These are phyloP conservation scores for Malus hybrid DNA, from an alignment of 331 rosid species.

Conservation along the genomic window DNA sequence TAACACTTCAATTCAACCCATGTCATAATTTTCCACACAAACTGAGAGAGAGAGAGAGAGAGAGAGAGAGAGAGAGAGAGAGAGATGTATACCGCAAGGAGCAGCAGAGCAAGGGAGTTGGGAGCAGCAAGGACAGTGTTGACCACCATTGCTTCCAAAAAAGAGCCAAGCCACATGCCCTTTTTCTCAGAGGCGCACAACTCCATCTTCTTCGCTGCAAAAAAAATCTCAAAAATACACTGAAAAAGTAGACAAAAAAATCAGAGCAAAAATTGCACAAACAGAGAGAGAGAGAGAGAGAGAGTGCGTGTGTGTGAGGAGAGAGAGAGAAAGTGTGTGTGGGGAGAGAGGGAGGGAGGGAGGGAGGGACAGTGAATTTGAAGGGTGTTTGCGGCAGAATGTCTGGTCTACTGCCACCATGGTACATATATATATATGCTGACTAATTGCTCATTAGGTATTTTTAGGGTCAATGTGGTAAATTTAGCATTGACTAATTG, in stretches of 20 bases:
- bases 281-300: neutral
- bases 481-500: neutral
- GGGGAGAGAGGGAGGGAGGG: neutral
- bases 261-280: neutral
- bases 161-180: slow-evolving; percentile 25
- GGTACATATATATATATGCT: neutral
- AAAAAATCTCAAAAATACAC: slow-evolving; percentile 8
- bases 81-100: slow-evolving; percentile 28
- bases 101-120: slow-evolving; percentile 42
- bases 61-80: neutral
- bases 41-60: too few species aligned
- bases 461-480: too few species aligned
- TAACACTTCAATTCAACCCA: neutral
- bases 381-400: slow-evolving; percentile 1
- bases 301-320: neutral
- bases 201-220: slow-evolving; percentile 34
- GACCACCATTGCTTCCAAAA: slow-evolving; percentile 44
- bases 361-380: neutral
- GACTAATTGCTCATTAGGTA: neutral
- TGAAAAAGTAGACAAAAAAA: neutral
- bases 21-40: too few species aligned
- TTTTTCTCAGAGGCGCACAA: slow-evolving; percentile 13
- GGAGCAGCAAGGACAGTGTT: slow-evolving; percentile 46
- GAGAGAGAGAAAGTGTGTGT: too few species aligned
- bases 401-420: slow-evolving; percentile 9